Evolutionary conservation across 805 yeast species (phyloP), one percentile per base, ranked within the genome.

Genomic region (Phaffomyces thermotolerans): DNA sequence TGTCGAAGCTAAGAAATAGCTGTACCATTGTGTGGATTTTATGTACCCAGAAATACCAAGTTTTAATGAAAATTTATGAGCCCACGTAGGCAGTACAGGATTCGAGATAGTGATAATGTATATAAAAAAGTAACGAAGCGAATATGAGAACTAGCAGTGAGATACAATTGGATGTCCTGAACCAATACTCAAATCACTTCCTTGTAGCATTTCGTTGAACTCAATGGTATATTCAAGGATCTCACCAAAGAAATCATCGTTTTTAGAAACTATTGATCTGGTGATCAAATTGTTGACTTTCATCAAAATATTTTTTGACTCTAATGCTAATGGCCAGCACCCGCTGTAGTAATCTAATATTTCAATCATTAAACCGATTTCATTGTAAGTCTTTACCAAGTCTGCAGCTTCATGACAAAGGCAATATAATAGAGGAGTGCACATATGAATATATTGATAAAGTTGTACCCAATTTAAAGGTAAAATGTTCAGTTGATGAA

Each of bases 401-500:
- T 75, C 76, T 29, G 73, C 67, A 32, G 69, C 60, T 67, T 73
- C 67, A 37, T 68, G 70, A 40, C 74, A 68, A 17, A 75, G 48
- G 50, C 78, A 73, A 50, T 66, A 71, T 3, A 74, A 51, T 17
- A 74, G 60, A 1, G 74, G 68, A 18, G 75, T 67, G 53, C 77
- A 72, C n/a, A 66, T 65, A 14, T 72, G 67, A 27, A 75, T 46
- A 23, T 75, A 67, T 41, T 75, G 61, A 49, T 71, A 68, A 9
- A 71, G 52, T 1, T 76, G 71, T 18, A 72, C 68, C 79, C 79
- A 75, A 44, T 71, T 73, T 45, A 71, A 53, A 0, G 78, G 79
- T 29, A 74, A 52, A 34, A 69, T 51, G 39, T 67, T 69, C 9
- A 69, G 62, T 34, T 68, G 65, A 57, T 69, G 74, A 4, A 74